phyloP scores from a whole-genome alignment of 305 asterid species.

The Petunia hybrid region DNA sequence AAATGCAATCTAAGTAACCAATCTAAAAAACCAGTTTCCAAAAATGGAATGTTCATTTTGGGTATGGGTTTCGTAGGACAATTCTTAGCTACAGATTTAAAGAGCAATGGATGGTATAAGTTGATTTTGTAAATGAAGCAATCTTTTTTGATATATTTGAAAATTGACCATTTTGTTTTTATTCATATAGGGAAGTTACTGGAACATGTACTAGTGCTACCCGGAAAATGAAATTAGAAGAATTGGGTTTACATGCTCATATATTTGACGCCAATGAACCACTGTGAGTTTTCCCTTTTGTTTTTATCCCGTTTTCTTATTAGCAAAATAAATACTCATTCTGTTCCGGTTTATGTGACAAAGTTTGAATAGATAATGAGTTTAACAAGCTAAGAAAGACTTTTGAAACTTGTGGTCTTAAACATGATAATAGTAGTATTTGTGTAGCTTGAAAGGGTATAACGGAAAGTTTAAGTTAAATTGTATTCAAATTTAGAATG shows the following conservation, averaged over 20 bases:
- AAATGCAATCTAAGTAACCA: slow-evolving; percentile 44
- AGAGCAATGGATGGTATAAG: slow-evolving; percentile 65
- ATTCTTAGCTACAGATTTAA: slow-evolving; percentile 74
- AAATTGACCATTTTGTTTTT: slow-evolving; percentile 18
- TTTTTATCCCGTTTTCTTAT: not conserved
- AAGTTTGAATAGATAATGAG: too few relatives aligned
- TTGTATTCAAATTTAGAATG: too few relatives aligned
- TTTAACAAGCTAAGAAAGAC: too few relatives aligned
- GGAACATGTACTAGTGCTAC: slow-evolving; percentile 75
- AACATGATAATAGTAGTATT: too few relatives aligned
- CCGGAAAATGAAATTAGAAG: slow-evolving; percentile 62
- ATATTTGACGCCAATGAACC: slow-evolving; percentile 73
- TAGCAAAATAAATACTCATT: not conserved
- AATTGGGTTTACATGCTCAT: slow-evolving; percentile 67
- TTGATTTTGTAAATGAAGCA: not conserved
- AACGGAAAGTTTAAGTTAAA: too few relatives aligned
- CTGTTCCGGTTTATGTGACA: too few relatives aligned
- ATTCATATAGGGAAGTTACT: slow-evolving; percentile 58
- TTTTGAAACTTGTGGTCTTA: too few relatives aligned
- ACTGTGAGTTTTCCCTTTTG: slow-evolving; percentile 44
- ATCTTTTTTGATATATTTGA: slow-evolving; percentile 25
- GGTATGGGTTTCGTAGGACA: slow-evolving; percentile 92
- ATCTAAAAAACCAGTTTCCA: slow-evolving; percentile 31
- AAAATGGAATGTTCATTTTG: slow-evolving; percentile 65
- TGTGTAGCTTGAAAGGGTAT: too few relatives aligned